These are phyloP conservation scores for Fusarium subtropicale DNA, from an alignment of 2,329 filamentous ascomycete species.

Conservation along the genomic window DNA sequence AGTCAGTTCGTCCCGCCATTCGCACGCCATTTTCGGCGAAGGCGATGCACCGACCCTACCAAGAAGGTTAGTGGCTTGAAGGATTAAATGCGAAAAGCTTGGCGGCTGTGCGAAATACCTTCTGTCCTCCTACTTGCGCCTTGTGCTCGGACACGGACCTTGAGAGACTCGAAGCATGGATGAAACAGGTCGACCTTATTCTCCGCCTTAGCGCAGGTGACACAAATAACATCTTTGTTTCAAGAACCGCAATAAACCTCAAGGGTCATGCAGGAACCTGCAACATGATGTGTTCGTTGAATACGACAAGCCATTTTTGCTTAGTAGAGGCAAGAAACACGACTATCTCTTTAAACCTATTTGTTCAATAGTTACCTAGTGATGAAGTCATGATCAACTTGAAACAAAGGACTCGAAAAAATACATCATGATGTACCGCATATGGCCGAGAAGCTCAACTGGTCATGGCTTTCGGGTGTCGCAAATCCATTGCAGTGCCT, in stretches of 20 bases:
- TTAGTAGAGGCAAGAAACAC: background rate
- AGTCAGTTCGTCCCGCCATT: constrained; percentile 36
- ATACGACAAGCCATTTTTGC: constrained; percentile 1
- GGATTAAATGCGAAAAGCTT: constrained; percentile 38
- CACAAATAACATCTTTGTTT: constrained; percentile 4
- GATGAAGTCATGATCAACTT: background rate
- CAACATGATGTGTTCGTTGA: constrained; percentile 22
- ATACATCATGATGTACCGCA: background rate
- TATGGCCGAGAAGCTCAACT: constrained; percentile 27
- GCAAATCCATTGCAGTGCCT: constrained; percentile 21
- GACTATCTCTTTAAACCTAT: constrained; percentile 6
- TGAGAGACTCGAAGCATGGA: constrained; percentile 33
- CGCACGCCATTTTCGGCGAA: constrained; percentile 41
- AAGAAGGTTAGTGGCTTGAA: constrained; percentile 28
- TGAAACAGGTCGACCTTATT: constrained; percentile 45
- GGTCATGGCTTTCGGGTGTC: constrained; percentile 43
- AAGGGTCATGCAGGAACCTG: constrained; percentile 1
- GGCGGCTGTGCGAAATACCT: constrained; percentile 32
- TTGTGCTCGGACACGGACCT: constrained; percentile 37
- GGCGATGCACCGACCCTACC: constrained; percentile 38
- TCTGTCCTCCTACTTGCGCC: constrained; percentile 21
- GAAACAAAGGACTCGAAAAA: background rate
- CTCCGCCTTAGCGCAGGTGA: constrained; percentile 28
- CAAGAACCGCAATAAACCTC: constrained; percentile 2
- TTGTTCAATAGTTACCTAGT: background rate